Base-by-base conservation (phyloP, 352 stramenopile genomes). In the Phytophthora ramorum region DNA sequence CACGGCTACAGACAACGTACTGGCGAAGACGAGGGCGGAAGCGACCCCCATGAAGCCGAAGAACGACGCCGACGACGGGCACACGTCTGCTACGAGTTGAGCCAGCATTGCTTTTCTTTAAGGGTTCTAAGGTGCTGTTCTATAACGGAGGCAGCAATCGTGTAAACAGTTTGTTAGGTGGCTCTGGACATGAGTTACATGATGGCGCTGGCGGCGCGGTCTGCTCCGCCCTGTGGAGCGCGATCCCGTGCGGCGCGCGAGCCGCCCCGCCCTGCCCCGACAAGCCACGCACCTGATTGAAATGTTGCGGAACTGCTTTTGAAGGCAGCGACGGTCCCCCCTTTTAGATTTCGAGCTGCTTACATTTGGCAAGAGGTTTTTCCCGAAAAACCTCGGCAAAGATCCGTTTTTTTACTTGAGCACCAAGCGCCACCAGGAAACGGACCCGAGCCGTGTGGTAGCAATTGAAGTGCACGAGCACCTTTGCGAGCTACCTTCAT, bases 41-140 rank as follows among this genome's bases (percentile, higher is more conserved):
- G 97, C 97, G 14, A 99, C 97, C 66, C 97, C 97, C 96, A 99
- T 99, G 81, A 99, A 99, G 67, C 98, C 98, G 74, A 99, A 99
- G 90, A 99, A 99, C 73, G 97, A 97, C 55, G 97, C 97, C 73
- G 94, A 99, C 59, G 97, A 97, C 45, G 97, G 97, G 78, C 97
- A 99, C 61, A 97, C 97, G 87, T 99, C 96, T 75, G 95, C 95
- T 61, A 92, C 81, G 38, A 89, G 65, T 58, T 88, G 67, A 47
- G 76, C 66, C 40, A 85, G 24, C 40, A 73, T 73, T 6, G 28
- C n/a, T n/a, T 78, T 58, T 44, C 37, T 10, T 43, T 61, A 57
- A 13, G 38, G 20, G 46, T 71, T 64, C 48, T 67, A 63, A n/a
- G 26, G 45, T 30, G 51, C 32, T 63, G 19, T 76, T 59, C 40